phyloP scores from a whole-genome alignment of 306 rosid species.

The Betula pendula region DNA sequence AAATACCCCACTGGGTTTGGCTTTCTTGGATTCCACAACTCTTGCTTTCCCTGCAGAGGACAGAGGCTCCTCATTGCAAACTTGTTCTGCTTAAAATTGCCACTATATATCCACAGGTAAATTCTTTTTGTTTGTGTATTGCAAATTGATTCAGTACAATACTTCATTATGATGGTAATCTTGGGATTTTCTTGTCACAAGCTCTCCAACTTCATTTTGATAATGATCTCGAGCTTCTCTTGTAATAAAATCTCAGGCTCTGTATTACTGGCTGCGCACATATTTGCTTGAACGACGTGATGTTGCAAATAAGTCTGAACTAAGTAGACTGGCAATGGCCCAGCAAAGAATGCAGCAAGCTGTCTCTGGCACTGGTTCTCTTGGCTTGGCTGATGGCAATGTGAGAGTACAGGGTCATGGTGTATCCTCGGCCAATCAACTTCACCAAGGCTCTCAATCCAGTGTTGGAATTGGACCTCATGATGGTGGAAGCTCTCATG shows the following conservation, averaged over 20 bases:
- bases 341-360: constrained; percentile 92
- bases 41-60: constrained; percentile 93
- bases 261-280: constrained; percentile 98
- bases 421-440: constrained; percentile 72
- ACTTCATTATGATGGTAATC: constrained; percentile 12
- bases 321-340: constrained; percentile 83
- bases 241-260: constrained; percentile 59
- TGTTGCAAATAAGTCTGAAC: constrained; percentile 95
- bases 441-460: constrained; percentile 74
- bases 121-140: constrained; percentile 21
- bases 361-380: constrained; percentile 61
- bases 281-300: constrained; percentile 96
- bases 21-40: constrained; percentile 99
- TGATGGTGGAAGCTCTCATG: constrained; percentile 86
- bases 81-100: constrained; percentile 93
- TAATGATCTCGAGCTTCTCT: constrained; percentile 20
- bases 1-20: constrained; percentile 99
- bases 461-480: constrained; percentile 81
- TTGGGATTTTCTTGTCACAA: constrained; percentile 24
- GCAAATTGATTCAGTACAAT: neutral
- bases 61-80: constrained; percentile 95
- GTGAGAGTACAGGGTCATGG: constrained; percentile 77
- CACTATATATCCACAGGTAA: constrained; percentile 86
- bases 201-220: constrained; percentile 9
- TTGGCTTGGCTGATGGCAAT: constrained; percentile 77